phyloP scores from a whole-genome alignment of 1,139 yeast genomes.

The Meyerozyma smithsonii region DNA sequence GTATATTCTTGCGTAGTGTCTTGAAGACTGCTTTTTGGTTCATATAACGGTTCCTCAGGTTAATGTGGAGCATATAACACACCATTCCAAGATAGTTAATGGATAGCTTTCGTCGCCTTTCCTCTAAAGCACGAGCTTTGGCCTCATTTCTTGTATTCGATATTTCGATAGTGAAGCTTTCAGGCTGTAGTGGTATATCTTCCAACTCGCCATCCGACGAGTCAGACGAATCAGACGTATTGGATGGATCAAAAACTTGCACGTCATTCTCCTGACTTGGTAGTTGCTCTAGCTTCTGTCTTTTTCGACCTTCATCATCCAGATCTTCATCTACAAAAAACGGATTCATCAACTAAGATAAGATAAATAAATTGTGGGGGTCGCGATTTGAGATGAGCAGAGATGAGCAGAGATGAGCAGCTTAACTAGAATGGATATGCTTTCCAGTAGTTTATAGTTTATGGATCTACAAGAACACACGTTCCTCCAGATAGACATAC shows the following conservation, averaged over 20 bases:
- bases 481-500: no score
- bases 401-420: background rate
- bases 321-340: background rate
- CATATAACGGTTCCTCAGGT: constrained; percentile 22
- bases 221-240: background rate
- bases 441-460: no score
- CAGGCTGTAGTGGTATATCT: background rate
- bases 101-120: constrained; percentile 31
- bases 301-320: background rate
- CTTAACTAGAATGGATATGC: no score
- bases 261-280: background rate
- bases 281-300: background rate
- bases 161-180: background rate
- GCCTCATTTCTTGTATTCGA: background rate
- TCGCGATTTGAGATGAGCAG: background rate
- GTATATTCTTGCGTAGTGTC: constrained; percentile 23
- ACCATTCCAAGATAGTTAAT: constrained; percentile 25
- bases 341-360: background rate
- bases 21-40: constrained; percentile 18
- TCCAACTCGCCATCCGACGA: background rate
- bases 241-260: no score
- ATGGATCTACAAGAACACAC: no score
- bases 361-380: background rate
- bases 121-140: background rate
- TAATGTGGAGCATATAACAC: constrained; percentile 22